These are phyloP conservation scores for Chrysochromulina parva DNA, from an alignment of 78 protist genomes.

Conservation along the genomic window DNA sequence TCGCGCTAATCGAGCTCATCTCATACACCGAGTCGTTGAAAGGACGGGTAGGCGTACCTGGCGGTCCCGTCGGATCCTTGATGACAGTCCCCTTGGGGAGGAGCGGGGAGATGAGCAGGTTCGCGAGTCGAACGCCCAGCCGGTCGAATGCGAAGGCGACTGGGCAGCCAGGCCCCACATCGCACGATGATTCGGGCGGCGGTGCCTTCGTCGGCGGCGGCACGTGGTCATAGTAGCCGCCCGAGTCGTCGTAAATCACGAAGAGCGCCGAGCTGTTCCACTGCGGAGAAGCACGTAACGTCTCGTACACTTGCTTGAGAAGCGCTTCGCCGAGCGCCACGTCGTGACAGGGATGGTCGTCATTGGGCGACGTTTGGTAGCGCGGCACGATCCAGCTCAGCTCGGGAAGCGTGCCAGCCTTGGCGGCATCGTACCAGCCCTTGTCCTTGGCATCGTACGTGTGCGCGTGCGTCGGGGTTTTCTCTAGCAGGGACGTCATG, in stretches of 20 bases:
- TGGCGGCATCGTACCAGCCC: neutral
- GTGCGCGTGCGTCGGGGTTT: neutral
- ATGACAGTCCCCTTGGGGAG: neutral
- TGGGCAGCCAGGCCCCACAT: conserved; percentile 12
- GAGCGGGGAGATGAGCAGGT: conserved; percentile 33
- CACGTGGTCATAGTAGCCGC: conserved; percentile 39
- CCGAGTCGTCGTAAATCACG: conserved; percentile 62
- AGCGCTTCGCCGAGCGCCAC: conserved; percentile 34
- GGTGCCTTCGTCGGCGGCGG: too few species aligned
- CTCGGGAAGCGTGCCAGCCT: neutral
- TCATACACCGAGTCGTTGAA: conserved; percentile 8
- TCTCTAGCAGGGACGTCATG: neutral
- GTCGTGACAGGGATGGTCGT: conserved; percentile 60
- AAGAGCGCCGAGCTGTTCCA: conserved; percentile 53
- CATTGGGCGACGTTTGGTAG: neutral
- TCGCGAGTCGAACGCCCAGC: conserved; percentile 47
- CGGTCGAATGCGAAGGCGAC: neutral
- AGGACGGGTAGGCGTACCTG: neutral
- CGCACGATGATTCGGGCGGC: neutral
- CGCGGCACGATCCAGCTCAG: neutral
- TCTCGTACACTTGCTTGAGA: conserved; percentile 54
- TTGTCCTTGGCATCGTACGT: neutral
- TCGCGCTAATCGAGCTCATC: conserved; percentile 17
- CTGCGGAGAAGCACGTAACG: conserved; percentile 35
- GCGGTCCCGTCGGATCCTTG: neutral